These are phyloP conservation scores for Alloteropsis semialata DNA, from an alignment of 176 grass and related monocot genomes.

Conservation along the genomic window DNA sequence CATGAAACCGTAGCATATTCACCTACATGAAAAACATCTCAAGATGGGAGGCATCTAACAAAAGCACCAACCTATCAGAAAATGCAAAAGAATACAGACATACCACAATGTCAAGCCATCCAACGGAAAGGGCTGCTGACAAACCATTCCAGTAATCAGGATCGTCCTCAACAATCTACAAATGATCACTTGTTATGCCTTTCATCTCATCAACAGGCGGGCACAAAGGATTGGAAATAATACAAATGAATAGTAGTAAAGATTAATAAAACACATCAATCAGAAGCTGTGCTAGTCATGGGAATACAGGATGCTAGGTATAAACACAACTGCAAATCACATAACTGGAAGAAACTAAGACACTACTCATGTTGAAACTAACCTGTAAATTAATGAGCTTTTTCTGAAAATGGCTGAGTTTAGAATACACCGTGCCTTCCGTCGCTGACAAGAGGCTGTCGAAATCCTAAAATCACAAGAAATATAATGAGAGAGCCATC, in stretches of 20 bases:
- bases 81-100: slow-evolving; percentile 23
- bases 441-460: slow-evolving; percentile 64
- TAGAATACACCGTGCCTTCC: slow-evolving; percentile 50
- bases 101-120: slow-evolving; percentile 97
- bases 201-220: slow-evolving; percentile 18
- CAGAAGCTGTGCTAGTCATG: slow-evolving; percentile 4
- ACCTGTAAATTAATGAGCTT: slow-evolving; percentile 78
- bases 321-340: not conserved
- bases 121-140: slow-evolving; percentile 82
- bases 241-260: slow-evolving; percentile 33
- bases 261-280: not conserved
- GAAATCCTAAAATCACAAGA: slow-evolving; percentile 57
- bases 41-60: slow-evolving; percentile 20
- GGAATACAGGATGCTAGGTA: not conserved
- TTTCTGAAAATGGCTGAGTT: slow-evolving; percentile 66
- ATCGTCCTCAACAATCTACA: slow-evolving; percentile 82
- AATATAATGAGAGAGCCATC: slow-evolving; percentile 1
- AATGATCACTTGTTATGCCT: slow-evolving; percentile 14
- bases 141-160: slow-evolving; percentile 89
- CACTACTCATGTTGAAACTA: not conserved
- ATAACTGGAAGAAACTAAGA: not conserved
- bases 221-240: slow-evolving; percentile 16
- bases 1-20: slow-evolving; percentile 89
- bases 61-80: slow-evolving; percentile 24
- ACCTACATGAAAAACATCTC: slow-evolving; percentile 63